Percentiles rank a stretch among this genome's conserved stretches.
phyloP scores from a whole-genome alignment of 176 grass and related monocot species.

The Tillandsia leiboldiana region DNA sequence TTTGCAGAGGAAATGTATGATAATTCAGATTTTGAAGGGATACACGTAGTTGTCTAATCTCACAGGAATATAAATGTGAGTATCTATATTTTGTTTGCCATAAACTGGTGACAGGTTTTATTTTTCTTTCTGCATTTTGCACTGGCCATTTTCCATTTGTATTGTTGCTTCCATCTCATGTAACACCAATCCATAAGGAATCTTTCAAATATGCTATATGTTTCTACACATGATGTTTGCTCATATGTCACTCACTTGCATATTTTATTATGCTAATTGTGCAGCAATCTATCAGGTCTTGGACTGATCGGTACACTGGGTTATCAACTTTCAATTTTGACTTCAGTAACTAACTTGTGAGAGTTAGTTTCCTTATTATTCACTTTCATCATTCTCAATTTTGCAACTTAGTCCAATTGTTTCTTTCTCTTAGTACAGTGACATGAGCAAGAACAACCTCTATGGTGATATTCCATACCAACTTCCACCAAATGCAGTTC shows the following conservation, averaged over 20 bases:
- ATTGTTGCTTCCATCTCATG: neutral
- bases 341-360: constrained; percentile 97
- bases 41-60: no score
- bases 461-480: constrained; percentile 74
- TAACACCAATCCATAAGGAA: neutral
- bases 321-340: constrained; percentile 72
- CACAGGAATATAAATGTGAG: no score
- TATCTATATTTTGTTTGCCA: no score
- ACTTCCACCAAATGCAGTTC: constrained; percentile 74
- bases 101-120: neutral
- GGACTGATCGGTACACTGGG: constrained; percentile 58
- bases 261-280: constrained; percentile 24
- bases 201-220: neutral
- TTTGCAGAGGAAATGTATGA: no score
- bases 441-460: constrained; percentile 90
- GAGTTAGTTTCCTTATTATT: constrained; percentile 31
- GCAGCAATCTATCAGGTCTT: constrained; percentile 68
- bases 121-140: neutral
- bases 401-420: constrained; percentile 58
- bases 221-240: neutral
- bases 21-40: no score
- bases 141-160: neutral
- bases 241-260: constrained; percentile 5
- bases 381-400: constrained; percentile 20
- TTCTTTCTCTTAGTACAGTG: constrained; percentile 79